Percentiles rank a stretch among this genome's conserved stretches.
These are phyloP conservation scores for Aspergillus haitiensis DNA, from an alignment of 495 filamentous ascomycete genomes.

Conservation along the genomic window DNA sequence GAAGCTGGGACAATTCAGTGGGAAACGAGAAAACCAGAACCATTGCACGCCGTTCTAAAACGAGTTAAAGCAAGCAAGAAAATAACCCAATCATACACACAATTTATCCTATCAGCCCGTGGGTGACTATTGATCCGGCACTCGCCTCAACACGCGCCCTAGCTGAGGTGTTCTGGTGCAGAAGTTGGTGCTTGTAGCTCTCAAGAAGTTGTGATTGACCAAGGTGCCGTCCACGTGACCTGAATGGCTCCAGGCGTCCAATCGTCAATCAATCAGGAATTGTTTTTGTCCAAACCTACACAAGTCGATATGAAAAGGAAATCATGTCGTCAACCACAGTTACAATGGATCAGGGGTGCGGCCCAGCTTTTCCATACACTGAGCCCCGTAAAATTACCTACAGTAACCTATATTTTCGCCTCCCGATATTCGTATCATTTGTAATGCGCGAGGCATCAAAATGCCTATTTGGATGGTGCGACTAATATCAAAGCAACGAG, in stretches of 20 bases:
- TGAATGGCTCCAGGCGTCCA: slow-evolving; percentile 3
- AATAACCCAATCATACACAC: slow-evolving; percentile 5
- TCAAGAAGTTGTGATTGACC: slow-evolving; percentile 24
- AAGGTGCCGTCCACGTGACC: slow-evolving; percentile 27
- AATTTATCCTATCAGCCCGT: slow-evolving; percentile 5
- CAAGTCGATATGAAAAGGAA: neutral
- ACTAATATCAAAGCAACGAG: neutral
- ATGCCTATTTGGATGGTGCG: too few species aligned
- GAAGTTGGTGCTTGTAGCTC: slow-evolving; percentile 29
- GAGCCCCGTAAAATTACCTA: too few species aligned
- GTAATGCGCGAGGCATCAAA: too few species aligned
- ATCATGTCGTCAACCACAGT: neutral
- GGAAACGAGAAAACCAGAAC: slow-evolving; percentile 2
- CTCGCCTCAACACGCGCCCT: slow-evolving; percentile 18
- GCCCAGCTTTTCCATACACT: too few species aligned
- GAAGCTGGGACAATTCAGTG: slow-evolving; percentile 10
- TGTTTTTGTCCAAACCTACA: neutral
- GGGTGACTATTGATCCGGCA: slow-evolving; percentile 11
- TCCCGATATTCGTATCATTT: too few species aligned
- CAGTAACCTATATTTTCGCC: too few species aligned
- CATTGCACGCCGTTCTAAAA: slow-evolving; percentile 9
- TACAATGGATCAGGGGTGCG: neutral
- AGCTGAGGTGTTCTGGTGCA: slow-evolving; percentile 21
- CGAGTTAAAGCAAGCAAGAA: slow-evolving; percentile 12
- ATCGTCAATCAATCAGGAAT: neutral